These are phyloP conservation scores for Globisporangium canariense DNA, from an alignment of 352 stramenopile genomes.

Conservation along the genomic window DNA sequence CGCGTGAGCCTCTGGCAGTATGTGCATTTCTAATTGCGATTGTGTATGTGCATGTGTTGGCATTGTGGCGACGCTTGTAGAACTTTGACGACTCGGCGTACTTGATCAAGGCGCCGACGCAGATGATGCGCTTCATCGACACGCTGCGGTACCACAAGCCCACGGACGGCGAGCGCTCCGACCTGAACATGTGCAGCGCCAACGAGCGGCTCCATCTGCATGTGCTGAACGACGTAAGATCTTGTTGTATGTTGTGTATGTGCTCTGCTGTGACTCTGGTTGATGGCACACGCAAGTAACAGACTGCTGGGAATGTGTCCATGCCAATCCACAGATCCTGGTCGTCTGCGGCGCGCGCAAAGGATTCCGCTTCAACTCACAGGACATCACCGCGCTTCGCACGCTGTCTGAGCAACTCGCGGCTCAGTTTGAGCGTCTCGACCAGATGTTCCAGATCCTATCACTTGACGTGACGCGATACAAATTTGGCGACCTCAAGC, in stretches of 20 bases:
- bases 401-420: constrained; percentile 46
- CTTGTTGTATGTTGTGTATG: neutral
- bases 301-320: neutral
- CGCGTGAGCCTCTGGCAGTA: neutral
- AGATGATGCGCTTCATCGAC: constrained; percentile 83
- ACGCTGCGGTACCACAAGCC: constrained; percentile 83
- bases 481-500: constrained; percentile 49
- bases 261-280: neutral
- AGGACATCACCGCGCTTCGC: constrained; percentile 61
- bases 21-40: neutral
- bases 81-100: constrained; percentile 74
- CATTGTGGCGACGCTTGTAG: constrained; percentile 22
- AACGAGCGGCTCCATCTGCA: constrained; percentile 76
- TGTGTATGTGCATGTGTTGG: neutral
- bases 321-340: constrained; percentile 40
- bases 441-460: constrained; percentile 51
- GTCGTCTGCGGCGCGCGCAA: constrained; percentile 72
- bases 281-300: neutral
- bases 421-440: constrained; percentile 45
- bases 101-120: constrained; percentile 63
- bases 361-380: constrained; percentile 74
- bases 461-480: constrained; percentile 61
- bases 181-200: constrained; percentile 70
- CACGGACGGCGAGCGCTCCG: constrained; percentile 58
- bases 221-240: constrained; percentile 63